Evolutionary conservation across 768 basidiomycete genomes (phyloP).

Genomic region (Rhizopogon vulgaris): DNA sequence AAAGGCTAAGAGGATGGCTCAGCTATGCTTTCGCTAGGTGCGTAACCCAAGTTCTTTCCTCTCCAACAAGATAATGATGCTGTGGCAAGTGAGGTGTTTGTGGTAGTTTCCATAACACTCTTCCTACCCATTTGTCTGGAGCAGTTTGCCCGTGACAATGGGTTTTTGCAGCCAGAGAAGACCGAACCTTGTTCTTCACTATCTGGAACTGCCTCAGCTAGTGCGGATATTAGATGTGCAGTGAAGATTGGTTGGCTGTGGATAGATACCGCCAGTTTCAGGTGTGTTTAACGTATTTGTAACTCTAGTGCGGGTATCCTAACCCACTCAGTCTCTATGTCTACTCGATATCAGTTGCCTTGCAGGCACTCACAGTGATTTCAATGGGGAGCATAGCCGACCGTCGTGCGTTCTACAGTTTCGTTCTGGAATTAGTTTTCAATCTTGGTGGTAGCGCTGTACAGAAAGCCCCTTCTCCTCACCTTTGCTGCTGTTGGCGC

Average conservation of each 20-base stretch:
- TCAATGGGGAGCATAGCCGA: conserved; percentile 92
- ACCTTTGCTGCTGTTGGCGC: conserved; percentile 72
- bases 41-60: background rate
- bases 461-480: conserved; percentile 75
- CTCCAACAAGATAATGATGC: background rate
- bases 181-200: conserved; percentile 45
- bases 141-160: conserved; percentile 89
- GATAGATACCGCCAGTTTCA: conserved; percentile 91
- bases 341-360: conserved; percentile 80
- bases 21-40: conserved; percentile 84
- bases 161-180: conserved; percentile 67
- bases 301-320: background rate
- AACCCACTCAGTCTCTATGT: conserved; percentile 61
- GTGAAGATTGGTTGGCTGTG: conserved; percentile 79
- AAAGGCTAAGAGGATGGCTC: conserved; percentile 65
- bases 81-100: conserved; percentile 66
- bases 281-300: conserved; percentile 35
- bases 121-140: conserved; percentile 81
- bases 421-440: background rate
- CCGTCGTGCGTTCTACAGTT: conserved; percentile 51
- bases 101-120: conserved; percentile 72
- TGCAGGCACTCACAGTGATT: conserved; percentile 92
- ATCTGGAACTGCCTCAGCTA: conserved; percentile 9
- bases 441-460: conserved; percentile 37
- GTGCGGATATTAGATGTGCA: conserved; percentile 55